Evolutionary conservation across 225 moss, liverwort and hornwort species (phyloP).

Genomic region (Physcomitrium patens): DNA sequence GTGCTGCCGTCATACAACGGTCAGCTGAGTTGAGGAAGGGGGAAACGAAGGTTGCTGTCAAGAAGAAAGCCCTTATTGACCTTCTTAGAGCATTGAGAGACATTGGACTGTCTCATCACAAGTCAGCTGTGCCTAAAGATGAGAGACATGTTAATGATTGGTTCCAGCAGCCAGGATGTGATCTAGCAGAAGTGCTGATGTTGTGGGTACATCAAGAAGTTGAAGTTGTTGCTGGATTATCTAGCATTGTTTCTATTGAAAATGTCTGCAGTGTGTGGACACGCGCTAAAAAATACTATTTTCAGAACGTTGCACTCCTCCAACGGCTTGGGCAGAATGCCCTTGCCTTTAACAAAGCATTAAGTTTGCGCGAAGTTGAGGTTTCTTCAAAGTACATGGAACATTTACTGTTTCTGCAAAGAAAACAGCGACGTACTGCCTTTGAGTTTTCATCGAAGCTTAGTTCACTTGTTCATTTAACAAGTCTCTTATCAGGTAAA

Average conservation of each 20-base stretch:
- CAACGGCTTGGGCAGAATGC: conserved; percentile 75
- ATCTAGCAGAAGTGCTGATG: conserved; percentile 54
- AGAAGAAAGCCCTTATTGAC: conserved; percentile 92
- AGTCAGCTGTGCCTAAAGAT: conserved; percentile 84
- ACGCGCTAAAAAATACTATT: conserved; percentile 79
- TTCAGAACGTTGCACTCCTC: conserved; percentile 83
- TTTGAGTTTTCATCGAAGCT: conserved; percentile 69
- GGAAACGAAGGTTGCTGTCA: conserved; percentile 73
- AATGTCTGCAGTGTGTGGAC: conserved; percentile 64
- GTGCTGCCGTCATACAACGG: conserved; percentile 72
- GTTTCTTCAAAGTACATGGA: conserved; percentile 72
- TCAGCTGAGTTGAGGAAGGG: conserved; percentile 81
- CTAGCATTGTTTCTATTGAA: conserved; percentile 44
- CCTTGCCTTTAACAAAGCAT: conserved; percentile 78
- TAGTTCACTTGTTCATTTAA: conserved; percentile 49
- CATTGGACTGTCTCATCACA: conserved; percentile 80
- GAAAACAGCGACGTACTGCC: conserved; percentile 67
- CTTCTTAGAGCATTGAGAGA: conserved; percentile 70
- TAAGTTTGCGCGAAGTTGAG: conserved; percentile 86
- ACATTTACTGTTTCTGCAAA: conserved; percentile 83
- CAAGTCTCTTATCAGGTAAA: conserved; percentile 55
- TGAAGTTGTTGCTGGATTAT: conserved; percentile 34
- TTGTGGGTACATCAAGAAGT: conserved; percentile 39
- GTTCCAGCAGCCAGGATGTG: conserved; percentile 76
- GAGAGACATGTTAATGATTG: conserved; percentile 66